Base-by-base conservation (phyloP, 345 rosid genomes). In the Sapria himalayana region DNA sequence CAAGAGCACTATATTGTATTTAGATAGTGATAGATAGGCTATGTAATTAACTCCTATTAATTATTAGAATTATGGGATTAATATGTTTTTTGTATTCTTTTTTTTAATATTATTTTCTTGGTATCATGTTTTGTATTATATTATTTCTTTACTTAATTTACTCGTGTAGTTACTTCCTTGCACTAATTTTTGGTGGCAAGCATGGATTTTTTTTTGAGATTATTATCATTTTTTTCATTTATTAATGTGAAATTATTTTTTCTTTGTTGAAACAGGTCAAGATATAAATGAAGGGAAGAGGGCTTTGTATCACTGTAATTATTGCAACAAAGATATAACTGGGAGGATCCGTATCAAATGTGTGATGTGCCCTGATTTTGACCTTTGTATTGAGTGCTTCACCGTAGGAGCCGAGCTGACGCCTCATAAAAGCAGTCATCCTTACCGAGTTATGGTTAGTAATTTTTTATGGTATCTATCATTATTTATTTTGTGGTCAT, bases 361-460 rank as follows among this genome's bases (percentile, higher is more conserved):
- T 66, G 95, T 79, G 21, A 34, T 62, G 8, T 89, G 99, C 67
- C 81, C 93, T 31, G 99, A 89, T 70, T 89, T 89, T 48, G 99
- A 89, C 61, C 75, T 89, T 32, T 89, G 99, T 52, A 50, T 84
- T 14, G 95, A 89, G 68, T 89, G 99, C 61, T 82, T 82, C 70
- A 61, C 86, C 51, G 93, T 77, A 49, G 95, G 99, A 34, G 93
- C 79, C 2, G 95, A 89, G 74, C 74, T 89, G 58, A 51, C 64
- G 38, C 86, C 99, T 35, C 99, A 89, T 59, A 74, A 77, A 50
- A 63, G 76, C 67, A 65, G 69, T 64, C 99, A 89, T 44, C 62
- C 67, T 14, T 89, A 89, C 66, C 67, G 79, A 60, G 95, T 89
- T 63, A 84, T 89, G 99, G 99, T 89, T 27, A 61, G 85, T 76